Evolutionary conservation across 2,329 filamentous ascomycete species (phyloP).

Genomic region (Zarea fungicola): DNA sequence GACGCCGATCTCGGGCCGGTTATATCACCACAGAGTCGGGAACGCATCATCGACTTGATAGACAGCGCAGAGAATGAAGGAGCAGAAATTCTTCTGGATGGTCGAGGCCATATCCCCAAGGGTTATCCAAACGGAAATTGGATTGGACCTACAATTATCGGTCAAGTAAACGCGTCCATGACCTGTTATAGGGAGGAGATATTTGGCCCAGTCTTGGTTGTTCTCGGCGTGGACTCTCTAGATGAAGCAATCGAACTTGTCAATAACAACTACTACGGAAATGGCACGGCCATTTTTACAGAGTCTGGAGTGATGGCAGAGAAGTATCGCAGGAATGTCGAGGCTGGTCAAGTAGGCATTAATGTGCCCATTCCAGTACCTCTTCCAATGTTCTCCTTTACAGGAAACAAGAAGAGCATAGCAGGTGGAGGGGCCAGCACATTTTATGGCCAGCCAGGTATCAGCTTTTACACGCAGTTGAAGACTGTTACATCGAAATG

Average conservation of each 20-base stretch:
- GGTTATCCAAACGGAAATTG: slow-evolving; percentile 86
- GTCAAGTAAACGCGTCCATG: slow-evolving; percentile 75
- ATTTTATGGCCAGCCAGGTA: slow-evolving; percentile 89
- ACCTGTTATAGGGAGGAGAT: slow-evolving; percentile 81
- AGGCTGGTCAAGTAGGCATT: slow-evolving; percentile 81
- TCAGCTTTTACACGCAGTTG: slow-evolving; percentile 93
- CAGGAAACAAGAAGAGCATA: slow-evolving; percentile 80
- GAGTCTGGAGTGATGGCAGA: slow-evolving; percentile 70
- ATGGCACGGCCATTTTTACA: slow-evolving; percentile 82
- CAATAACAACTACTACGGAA: slow-evolving; percentile 82
- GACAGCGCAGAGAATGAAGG: slow-evolving; percentile 73
- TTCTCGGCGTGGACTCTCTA: slow-evolving; percentile 72
- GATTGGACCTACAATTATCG: slow-evolving; percentile 77
- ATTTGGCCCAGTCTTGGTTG: slow-evolving; percentile 79
- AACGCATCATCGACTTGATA: slow-evolving; percentile 72
- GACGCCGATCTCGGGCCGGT: slow-evolving; percentile 78
- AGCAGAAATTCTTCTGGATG: slow-evolving; percentile 74
- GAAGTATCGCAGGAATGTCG: slow-evolving; percentile 72
- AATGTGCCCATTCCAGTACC: slow-evolving; percentile 76
- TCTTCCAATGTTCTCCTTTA: slow-evolving; percentile 67
- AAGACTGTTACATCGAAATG: slow-evolving; percentile 97
- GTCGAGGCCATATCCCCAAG: slow-evolving; percentile 64
- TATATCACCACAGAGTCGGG: slow-evolving; percentile 72
- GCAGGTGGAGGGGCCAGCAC: slow-evolving; percentile 89
- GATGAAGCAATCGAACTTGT: slow-evolving; percentile 77